Percentiles rank a stretch among this genome's conserved stretches.
Evolutionary conservation across 306 rosid species (phyloP).

Genomic region (Astragalus glycyphyllos): DNA sequence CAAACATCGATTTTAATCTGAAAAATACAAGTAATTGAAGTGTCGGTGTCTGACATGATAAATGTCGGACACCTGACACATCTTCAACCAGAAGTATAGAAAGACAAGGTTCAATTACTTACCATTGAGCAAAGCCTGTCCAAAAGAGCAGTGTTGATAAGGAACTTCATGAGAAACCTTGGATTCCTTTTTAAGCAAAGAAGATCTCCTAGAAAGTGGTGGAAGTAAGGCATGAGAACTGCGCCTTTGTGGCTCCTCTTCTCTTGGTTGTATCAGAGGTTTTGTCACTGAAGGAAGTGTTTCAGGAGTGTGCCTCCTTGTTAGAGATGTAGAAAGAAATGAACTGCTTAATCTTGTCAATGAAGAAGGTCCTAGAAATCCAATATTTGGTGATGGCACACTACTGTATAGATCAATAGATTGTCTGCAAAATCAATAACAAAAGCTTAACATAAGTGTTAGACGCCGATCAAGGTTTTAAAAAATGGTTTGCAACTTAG

Average conservation of each 20-base stretch:
- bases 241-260: slow-evolving; percentile 61
- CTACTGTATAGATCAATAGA: slow-evolving; percentile 94
- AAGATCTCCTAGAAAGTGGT: slow-evolving; percentile 62
- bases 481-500: neutral
- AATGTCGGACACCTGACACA: too few species aligned
- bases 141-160: slow-evolving; percentile 70
- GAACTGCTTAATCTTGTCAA: slow-evolving; percentile 90
- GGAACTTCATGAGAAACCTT: slow-evolving; percentile 76
- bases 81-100: neutral
- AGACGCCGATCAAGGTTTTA: neutral
- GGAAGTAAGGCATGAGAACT: slow-evolving; percentile 75
- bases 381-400: slow-evolving; percentile 86
- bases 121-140: slow-evolving; percentile 92
- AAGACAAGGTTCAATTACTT: slow-evolving; percentile 23
- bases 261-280: slow-evolving; percentile 58
- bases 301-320: slow-evolving; percentile 97
- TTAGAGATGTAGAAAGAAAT: slow-evolving; percentile 81
- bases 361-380: slow-evolving; percentile 83
- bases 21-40: too few species aligned
- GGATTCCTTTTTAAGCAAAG: slow-evolving; percentile 60
- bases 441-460: slow-evolving; percentile 24
- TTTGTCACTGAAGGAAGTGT: slow-evolving; percentile 61
- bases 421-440: slow-evolving; percentile 68
- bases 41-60: too few species aligned
- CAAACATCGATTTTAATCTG: too few species aligned